A percentile compares a stretch with the other conserved stretches of the same genome.
phyloP scores from a whole-genome alignment of 371 early-diverging fungal species.

The Circinella minor region DNA sequence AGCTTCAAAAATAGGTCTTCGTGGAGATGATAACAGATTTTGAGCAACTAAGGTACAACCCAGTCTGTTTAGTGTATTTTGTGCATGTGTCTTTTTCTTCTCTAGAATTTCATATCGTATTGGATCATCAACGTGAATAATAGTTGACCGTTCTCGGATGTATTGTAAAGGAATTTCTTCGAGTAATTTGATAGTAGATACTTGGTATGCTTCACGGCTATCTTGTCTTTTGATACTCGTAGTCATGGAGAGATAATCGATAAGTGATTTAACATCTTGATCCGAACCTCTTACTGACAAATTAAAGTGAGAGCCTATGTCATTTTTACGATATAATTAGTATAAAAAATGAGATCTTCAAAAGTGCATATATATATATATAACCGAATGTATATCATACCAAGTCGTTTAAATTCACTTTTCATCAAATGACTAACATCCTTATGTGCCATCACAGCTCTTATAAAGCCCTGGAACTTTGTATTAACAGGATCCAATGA shows the following conservation, averaged over 20 bases:
- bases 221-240: slow-evolving; percentile 23
- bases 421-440: slow-evolving; percentile 30
- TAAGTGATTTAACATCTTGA: slow-evolving; percentile 34
- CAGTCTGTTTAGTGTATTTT: slow-evolving; percentile 50
- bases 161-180: slow-evolving; percentile 33
- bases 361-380: not conserved
- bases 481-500: slow-evolving; percentile 31
- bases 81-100: slow-evolving; percentile 35
- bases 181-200: slow-evolving; percentile 35
- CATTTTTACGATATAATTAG: not conserved
- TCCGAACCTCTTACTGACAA: slow-evolving; percentile 22
- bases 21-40: slow-evolving; percentile 50
- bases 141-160: slow-evolving; percentile 24
- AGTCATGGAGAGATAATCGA: slow-evolving; percentile 40
- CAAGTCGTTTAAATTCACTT: slow-evolving; percentile 36
- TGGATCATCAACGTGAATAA: slow-evolving; percentile 23
- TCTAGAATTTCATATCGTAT: slow-evolving; percentile 36
- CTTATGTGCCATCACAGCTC: slow-evolving; percentile 24
- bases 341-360: not conserved
- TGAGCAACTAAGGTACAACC: slow-evolving; percentile 62
- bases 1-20: slow-evolving; percentile 41
- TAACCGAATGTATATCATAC: slow-evolving; percentile 9
- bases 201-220: slow-evolving; percentile 32
- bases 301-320: slow-evolving; percentile 36
- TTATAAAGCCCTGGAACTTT: slow-evolving; percentile 36